Evolutionary conservation across 179 eudicot genomes (phyloP), one percentile per base, ranked within the genome.

Genomic region (Corrigiola litoralis): DNA sequence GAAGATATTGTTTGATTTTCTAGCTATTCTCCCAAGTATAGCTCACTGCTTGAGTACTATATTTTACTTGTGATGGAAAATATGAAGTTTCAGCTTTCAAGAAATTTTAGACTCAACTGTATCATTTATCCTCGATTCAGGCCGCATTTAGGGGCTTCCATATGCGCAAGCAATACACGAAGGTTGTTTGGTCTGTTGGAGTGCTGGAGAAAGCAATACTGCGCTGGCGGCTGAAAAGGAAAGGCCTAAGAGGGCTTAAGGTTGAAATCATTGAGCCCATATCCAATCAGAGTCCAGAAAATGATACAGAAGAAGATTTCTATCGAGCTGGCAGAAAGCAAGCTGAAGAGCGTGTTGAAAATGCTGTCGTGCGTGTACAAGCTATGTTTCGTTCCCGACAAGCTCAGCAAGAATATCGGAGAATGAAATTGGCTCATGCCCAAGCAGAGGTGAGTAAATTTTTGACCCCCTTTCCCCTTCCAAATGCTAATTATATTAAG

Each of bases 301-400:
- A 76, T 68, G 85, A 62, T 62, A 76, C 68, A 6, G 97, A 90
- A 61, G 99, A 90, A 76, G 96, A 84, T 52, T 94, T 94, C 80
- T 91, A 83, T 75, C 80, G 74, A 40, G 96, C 88, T 70, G 80
- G 97, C 72, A 78, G 99, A 72, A 80, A 79, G 68, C 96, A 86
- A 79, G 99, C 99, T 27, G 96, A 88, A 74, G 88, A 80, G 67
- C 96, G 96, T 44, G 82, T 91, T 54, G 99, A 88, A 60, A 88
- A 84, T 53, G 87, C 97, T 67, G 95, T 91, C 18, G 92, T 84
- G 18, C 73, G 84, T 41, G 95, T 90, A 62, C 99, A 90, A 71
- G 86, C 96, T 28, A 86, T 94, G 99, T 94, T 94, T 50, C 89
- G 99, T 34, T 94, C 99, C 52, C 87, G 72, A 67, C 81, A 68